A percentile compares a stretch with the other conserved stretches of the same genome.
phyloP scores from a whole-genome alignment of 306 rosid genomes.

The Comarum palustre region DNA sequence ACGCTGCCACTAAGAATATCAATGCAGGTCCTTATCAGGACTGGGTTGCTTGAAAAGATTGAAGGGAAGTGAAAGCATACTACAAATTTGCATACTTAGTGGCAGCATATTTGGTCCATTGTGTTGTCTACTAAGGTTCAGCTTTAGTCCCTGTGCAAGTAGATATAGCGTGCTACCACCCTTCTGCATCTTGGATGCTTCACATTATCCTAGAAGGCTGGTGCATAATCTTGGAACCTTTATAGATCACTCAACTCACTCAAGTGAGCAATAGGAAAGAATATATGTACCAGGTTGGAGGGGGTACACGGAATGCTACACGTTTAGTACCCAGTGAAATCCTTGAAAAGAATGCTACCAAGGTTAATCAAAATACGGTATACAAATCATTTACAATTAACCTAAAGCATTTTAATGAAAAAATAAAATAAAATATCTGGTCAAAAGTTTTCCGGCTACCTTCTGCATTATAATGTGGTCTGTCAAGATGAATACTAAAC shows the following conservation, averaged over 20 bases:
- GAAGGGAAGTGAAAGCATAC: neutral
- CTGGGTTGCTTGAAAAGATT: neutral
- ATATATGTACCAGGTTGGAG: too few species aligned
- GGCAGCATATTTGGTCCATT: neutral
- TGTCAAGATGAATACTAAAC: neutral
- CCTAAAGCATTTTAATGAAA: too few species aligned
- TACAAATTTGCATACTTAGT: neutral
- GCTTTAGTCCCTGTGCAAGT: neutral
- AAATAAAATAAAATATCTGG: too few species aligned
- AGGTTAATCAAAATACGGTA: neutral
- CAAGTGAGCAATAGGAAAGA: neutral
- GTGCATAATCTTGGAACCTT: neutral
- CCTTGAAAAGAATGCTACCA: neutral
- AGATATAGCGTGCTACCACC: neutral
- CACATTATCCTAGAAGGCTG: neutral
- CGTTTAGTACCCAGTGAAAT: neutral
- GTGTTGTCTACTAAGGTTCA: neutral
- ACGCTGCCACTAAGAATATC: neutral
- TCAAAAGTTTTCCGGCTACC: too few species aligned
- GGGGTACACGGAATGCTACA: neutral
- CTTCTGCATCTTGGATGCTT: neutral
- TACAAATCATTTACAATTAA: too few species aligned
- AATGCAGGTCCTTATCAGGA: neutral
- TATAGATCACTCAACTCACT: neutral
- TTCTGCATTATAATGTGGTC: neutral